These are phyloP conservation scores for Podospora sp. DNA, from an alignment of 495 filamentous ascomycete species.

Conservation along the genomic window DNA sequence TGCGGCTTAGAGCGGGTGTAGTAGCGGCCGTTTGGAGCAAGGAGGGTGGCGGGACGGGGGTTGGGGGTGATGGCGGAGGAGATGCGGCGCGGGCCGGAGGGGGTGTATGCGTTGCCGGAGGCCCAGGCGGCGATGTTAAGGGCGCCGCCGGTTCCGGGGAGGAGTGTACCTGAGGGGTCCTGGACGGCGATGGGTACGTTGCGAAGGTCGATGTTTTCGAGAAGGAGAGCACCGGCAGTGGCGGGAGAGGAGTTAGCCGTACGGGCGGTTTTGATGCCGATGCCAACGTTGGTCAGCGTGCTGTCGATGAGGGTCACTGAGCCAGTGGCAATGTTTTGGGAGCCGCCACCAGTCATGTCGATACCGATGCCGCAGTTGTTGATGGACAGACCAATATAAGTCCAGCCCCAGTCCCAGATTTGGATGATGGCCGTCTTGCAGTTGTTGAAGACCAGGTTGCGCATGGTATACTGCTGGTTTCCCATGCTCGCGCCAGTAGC, in stretches of 20 bases:
- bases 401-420: constrained; percentile 60
- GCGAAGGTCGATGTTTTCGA: constrained; percentile 70
- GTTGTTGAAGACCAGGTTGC: constrained; percentile 67
- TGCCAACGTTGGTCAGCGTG: constrained; percentile 66
- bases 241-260: constrained; percentile 48
- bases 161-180: constrained; percentile 52
- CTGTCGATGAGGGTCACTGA: constrained; percentile 71
- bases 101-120: constrained; percentile 49
- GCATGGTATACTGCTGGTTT: constrained; percentile 82
- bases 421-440: constrained; percentile 60
- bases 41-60: constrained; percentile 43
- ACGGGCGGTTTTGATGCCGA: constrained; percentile 71
- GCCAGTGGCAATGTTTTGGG: constrained; percentile 53
- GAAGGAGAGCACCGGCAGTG: constrained; percentile 54
- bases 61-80: constrained; percentile 42
- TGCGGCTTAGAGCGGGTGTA: constrained; percentile 62
- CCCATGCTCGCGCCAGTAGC: constrained; percentile 64
- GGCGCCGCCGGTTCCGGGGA: constrained; percentile 59
- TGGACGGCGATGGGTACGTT: constrained; percentile 65
- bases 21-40: constrained; percentile 43
- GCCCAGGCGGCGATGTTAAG: constrained; percentile 56
- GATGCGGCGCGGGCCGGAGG: constrained; percentile 39
- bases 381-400: constrained; percentile 60
- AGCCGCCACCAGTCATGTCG: constrained; percentile 58
- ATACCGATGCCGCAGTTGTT: constrained; percentile 65